Evolutionary conservation across 192 early-diverging fungal species (phyloP), one percentile per base, ranked within the genome.

Genomic region (Backusella psychrophila): DNA sequence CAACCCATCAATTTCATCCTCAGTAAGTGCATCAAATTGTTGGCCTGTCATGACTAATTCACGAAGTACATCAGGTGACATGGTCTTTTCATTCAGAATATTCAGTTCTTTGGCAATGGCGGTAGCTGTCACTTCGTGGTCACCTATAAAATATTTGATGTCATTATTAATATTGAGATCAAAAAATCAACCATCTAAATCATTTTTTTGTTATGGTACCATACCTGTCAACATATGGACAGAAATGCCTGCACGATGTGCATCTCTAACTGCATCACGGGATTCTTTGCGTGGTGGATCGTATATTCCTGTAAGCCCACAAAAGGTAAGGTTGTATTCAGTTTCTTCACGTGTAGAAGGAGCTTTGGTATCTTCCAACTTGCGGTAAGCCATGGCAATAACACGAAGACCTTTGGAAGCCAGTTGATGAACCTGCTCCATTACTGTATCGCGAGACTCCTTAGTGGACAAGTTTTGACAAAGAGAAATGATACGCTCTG

Each of bases 191-290:
- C 33, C 3, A 3, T 33, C 33, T 33, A 33, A 33, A 33, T 33
- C 33, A 33, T 33, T 3, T 33, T 33, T 33, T 33, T 33, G 33
- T 33, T 33, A 33, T 33, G 33, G 3, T 33, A 33, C 0, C 33
- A 33, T 33, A 33, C 96, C 96, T 0, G 97, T 98, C 56, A 98
- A 88, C 96, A 98, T 98, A 67, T 95, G 91, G 17, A 98, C 96
- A 41, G 89, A 89, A 76, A 98, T 96, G 14, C 97, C 97, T 5
- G 97, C 96, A n/a, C 85, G 81, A 71, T 96, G 93, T 72, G 95
- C 95, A 72, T 89, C 89, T 66, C 86, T 77, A 11, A 93, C 89
- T 49, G 90, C 89, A 7, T 87, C 83, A 29, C 84, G 56, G 0
- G 90, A 90, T 83, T 92, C 91, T 26, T 89, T 85, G 4, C 92